Evolutionary conservation across 148 eudicot species (phyloP), one percentile per base, ranked within the genome.

Genomic region (Vaccinium darrowii): DNA sequence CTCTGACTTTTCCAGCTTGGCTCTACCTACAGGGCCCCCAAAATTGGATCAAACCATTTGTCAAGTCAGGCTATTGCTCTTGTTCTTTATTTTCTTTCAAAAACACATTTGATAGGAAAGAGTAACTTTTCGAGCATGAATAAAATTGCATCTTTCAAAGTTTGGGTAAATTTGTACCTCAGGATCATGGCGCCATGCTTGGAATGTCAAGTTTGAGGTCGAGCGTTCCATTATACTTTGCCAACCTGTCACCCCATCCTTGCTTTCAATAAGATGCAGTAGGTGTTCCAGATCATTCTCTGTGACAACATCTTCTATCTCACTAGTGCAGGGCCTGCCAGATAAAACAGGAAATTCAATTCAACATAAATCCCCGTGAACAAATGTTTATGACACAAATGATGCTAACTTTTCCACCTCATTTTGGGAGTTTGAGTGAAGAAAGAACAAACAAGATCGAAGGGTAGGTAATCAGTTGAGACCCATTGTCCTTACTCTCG

Each of bases 131-230:
- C 1, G 0, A 27, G 33, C 5, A 52, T 9, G 58, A 47, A 75
- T 27, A 39, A 76, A 16, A 80, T 15, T 69, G 27, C 23, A 30
- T 11, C 36, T 62, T 72, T 47, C 49, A 60, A 2, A 83, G 79
- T 82, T 39, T 56, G 36, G 19, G 27, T 75, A 12, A 84, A 75
- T 43, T 19, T 27, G 81, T 90, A 95, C 98, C 97, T 91, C 93
- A 27, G 98, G 95, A 81, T 95, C 98, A 85, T 91, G 92, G 82
- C 95, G 93, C 98, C 98, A 95, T 49, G 96, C 98, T 85, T 93
- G 92, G 86, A 92, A 95, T 58, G 90, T 79, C 94, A 95, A 84
- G 88, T 91, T 93, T 58, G 93, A 86, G 50, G 93, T 93, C 76
- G 91, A 89, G 79, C 90, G 94, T 47, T 92, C 97, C 94, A 95